Evolutionary conservation across 352 stramenopile genomes (phyloP), one percentile per base, ranked within the genome.

Genomic region (Salisapilia sapeloensis): DNA sequence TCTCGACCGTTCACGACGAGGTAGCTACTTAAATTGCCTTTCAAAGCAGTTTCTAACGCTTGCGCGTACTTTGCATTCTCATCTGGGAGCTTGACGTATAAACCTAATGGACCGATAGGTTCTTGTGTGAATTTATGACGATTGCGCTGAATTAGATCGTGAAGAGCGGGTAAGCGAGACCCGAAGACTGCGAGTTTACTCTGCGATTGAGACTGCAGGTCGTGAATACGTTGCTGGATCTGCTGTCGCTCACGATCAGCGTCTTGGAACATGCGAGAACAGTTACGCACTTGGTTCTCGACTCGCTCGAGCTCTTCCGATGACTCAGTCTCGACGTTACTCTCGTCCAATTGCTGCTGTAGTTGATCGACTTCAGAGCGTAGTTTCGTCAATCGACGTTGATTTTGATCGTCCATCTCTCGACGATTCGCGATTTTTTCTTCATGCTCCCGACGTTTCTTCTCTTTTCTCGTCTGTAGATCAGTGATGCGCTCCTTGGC

Each of bases 131-230:
- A 90, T 16, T 57, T 56, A 30, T 72, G 54, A 1, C 56, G 40
- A 26, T 90, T 84, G 6, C 76, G 37, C 0, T 82, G 52, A 29
- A 90, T 90, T 17, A 83, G 37, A 22, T 83, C 56, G 29, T 86
- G 71, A 20, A 89, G 33, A 28, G 79, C 54, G 1, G 64, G 64
- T 21, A 84, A 79, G 18, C 49, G 50, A 46, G 53, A 70, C 23
- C 74, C 74, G 29, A 70, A 90, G 3, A 79, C 64, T 0, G 60
- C 54, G 6, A 85, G 38, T 37, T 53, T 65, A 26, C 83, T 53
- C 4, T 52, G 56, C 28, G 65, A 79, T 39, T 85, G 72, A 4
- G 42, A 43, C 28, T 44, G 46, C 4, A 87, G 27, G 13, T 40
- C 38, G 16, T 44, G 54, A n/a, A 83, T 58, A 6, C 67, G 65